A percentile compares a stretch with the other conserved stretches of the same genome.
phyloP scores from a whole-genome alignment of 1,284 basidiomycete species.

The Grifola frondosa region DNA sequence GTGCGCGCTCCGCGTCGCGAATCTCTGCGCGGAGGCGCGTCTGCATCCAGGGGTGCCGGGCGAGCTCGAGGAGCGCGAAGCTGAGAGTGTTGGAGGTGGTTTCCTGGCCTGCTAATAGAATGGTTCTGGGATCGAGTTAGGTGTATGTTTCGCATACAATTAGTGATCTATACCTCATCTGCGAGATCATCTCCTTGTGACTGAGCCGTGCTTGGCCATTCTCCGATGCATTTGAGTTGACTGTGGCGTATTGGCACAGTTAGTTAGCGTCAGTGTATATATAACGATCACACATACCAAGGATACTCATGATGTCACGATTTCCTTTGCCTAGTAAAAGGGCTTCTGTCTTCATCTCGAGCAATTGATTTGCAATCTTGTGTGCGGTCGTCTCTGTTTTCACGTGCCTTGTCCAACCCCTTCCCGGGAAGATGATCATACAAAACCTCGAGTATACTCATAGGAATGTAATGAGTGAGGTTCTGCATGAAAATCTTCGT shows the following conservation, averaged over 20 bases:
- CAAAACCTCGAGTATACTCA: slow-evolving; percentile 36
- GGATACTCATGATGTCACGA: slow-evolving; percentile 43
- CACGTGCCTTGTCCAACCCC: slow-evolving; percentile 36
- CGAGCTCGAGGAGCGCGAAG: slow-evolving; percentile 45
- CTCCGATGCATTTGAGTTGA: slow-evolving; percentile 52
- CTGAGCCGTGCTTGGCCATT: slow-evolving; percentile 42
- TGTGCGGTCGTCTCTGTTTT: slow-evolving; percentile 39
- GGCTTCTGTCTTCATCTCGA: slow-evolving; percentile 39
- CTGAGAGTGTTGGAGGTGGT: slow-evolving; percentile 46
- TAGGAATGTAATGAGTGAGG: slow-evolving; percentile 26
- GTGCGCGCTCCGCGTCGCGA: slow-evolving; percentile 31
- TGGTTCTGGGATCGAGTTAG: slow-evolving; percentile 28
- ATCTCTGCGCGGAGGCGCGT: slow-evolving; percentile 42
- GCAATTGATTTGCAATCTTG: slow-evolving; percentile 41
- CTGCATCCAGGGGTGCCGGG: slow-evolving; percentile 39
- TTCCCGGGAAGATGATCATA: slow-evolving; percentile 35
- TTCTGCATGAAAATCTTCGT: slow-evolving; percentile 25
- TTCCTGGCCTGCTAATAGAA: slow-evolving; percentile 51
- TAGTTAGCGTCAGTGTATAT: not conserved
- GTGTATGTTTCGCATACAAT: not conserved
- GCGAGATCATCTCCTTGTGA: slow-evolving; percentile 52
- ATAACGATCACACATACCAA: slow-evolving; percentile 30
- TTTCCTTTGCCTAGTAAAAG: slow-evolving; percentile 29
- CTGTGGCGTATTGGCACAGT: slow-evolving; percentile 29
- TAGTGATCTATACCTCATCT: slow-evolving; percentile 45